Evolutionary conservation across 176 grass and related monocot species (phyloP), one percentile per base, ranked within the genome.

Genomic region (Chrysopogon serrulatus): DNA sequence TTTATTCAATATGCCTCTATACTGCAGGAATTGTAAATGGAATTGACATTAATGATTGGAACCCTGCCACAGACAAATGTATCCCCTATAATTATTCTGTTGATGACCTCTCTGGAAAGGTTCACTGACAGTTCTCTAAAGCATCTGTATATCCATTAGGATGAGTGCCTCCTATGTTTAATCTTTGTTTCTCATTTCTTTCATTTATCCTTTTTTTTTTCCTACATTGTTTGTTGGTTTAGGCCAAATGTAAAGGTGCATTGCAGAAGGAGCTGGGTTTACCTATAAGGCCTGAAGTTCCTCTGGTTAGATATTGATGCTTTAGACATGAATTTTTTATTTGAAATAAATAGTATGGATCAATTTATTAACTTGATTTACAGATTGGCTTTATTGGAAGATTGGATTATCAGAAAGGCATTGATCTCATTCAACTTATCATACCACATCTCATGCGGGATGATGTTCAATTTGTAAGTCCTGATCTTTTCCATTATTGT

Each of bases 331-430:
- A 47, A 1, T 26, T 85, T 83, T 44, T 79, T 64, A 63, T 31
- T 65, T 68, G 1, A 28, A 11, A 48, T 56, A 78, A 44, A 76
- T 67, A 83, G 84, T 15, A 27, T 36, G 14, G 23, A 34, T 79
- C 83, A 71, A 78, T 71, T 73, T 80, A 78, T 65, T 64, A 88
- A 17, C 78, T 49, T 80, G 32, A 60, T 87, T 94, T 32, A 76
- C 85, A 99, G 93, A 94, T 99, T 85, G 96, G 96, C 36, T 99
- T 96, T 84, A 99, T 99, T 92, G 96, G 96, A 90, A 92, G 96
- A 77, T 81, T 99, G 87, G 96, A 96, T 57, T 96, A 96, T 77
- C 96, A 99, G 81, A 99, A 99, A 90, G 96, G 96, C 61, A 94
- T 88, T 83, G 96, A 99, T 87, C 83, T 99, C 68, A 93, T 99